These are phyloP conservation scores for Microascus cirrosus DNA, from an alignment of 2,329 filamentous ascomycete genomes.

Conservation along the genomic window DNA sequence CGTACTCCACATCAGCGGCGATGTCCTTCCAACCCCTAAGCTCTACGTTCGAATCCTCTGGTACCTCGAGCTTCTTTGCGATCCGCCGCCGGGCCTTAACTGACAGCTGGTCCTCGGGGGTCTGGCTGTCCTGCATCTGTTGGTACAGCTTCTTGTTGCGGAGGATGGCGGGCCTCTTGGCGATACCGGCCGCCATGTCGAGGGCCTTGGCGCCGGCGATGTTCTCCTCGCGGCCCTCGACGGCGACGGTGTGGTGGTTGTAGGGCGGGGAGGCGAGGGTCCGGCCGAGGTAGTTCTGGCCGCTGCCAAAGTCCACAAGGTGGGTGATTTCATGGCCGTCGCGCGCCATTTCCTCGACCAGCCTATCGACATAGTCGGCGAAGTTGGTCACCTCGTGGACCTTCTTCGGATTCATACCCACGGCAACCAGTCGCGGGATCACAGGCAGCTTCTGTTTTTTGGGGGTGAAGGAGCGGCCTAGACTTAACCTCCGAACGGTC, in stretches of 20 bases:
- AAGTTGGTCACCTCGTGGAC: conserved; percentile 88
- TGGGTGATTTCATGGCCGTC: conserved; percentile 56
- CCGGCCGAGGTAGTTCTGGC: conserved; percentile 90
- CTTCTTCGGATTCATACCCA: conserved; percentile 96
- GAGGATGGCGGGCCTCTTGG: conserved; percentile 60
- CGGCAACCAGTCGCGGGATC: conserved; percentile 59
- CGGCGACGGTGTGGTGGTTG: conserved; percentile 76
- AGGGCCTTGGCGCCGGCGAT: conserved; percentile 75
- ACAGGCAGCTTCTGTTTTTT: conserved; percentile 34
- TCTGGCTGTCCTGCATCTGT: conserved; percentile 29
- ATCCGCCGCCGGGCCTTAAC: conserved; percentile 6
- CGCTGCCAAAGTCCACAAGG: conserved; percentile 90
- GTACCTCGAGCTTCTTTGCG: conserved; percentile 6
- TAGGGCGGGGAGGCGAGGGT: conserved; percentile 78
- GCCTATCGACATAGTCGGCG: conserved; percentile 64
- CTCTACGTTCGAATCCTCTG: conserved; percentile 20
- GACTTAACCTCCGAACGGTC: conserved; percentile 56
- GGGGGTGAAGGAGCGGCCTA: conserved; percentile 49
- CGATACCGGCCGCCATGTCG: conserved; percentile 71
- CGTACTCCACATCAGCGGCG: conserved; percentile 33
- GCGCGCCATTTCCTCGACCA: conserved; percentile 44
- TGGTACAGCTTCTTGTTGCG: conserved; percentile 75
- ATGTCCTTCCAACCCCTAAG: conserved; percentile 39
- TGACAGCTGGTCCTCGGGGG: conserved; percentile 10
- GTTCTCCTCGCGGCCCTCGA: conserved; percentile 79